These are phyloP conservation scores for Pyrenula aspistea DNA, from an alignment of 495 filamentous ascomycete species.

Conservation along the genomic window DNA sequence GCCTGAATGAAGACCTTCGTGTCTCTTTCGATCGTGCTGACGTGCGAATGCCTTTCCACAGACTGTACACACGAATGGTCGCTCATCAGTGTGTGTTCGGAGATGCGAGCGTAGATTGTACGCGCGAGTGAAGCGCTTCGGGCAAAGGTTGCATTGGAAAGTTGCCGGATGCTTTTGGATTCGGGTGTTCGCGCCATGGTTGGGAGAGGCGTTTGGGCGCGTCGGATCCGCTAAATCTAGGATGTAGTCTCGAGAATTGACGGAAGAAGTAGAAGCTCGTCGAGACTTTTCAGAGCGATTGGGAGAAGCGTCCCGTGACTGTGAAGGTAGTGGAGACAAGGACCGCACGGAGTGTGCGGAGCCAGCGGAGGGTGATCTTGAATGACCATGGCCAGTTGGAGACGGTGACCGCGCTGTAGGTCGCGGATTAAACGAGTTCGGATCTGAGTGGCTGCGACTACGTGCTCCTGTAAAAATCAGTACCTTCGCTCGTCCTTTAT, in stretches of 20 bases:
- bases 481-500: not conserved
- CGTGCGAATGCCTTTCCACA: conserved; percentile 93
- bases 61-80: conserved; percentile 89
- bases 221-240: conserved; percentile 83
- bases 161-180: conserved; percentile 93
- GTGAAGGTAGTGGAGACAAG: conserved; percentile 51
- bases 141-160: conserved; percentile 76
- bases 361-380: conserved; percentile 6
- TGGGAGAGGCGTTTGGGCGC: conserved; percentile 54
- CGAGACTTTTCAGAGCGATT: conserved; percentile 28
- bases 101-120: conserved; percentile 89
- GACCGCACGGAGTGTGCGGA: conserved; percentile 36
- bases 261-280: conserved; percentile 78
- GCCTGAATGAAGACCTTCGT: conserved; percentile 81
- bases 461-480: conserved; percentile 44
- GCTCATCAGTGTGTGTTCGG: conserved; percentile 83
- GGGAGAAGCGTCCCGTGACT: conserved; percentile 16
- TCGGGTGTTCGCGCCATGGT: conserved; percentile 47
- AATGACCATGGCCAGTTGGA: not conserved
- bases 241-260: conserved; percentile 81
- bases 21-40: conserved; percentile 86
- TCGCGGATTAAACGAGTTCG: conserved; percentile 29
- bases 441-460: conserved; percentile 59
- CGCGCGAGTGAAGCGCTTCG: conserved; percentile 77
- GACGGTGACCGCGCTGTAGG: conserved; percentile 2